Base-by-base conservation (phyloP, 192 early-diverging fungal genomes). In the Cladochytrium replicatum region DNA sequence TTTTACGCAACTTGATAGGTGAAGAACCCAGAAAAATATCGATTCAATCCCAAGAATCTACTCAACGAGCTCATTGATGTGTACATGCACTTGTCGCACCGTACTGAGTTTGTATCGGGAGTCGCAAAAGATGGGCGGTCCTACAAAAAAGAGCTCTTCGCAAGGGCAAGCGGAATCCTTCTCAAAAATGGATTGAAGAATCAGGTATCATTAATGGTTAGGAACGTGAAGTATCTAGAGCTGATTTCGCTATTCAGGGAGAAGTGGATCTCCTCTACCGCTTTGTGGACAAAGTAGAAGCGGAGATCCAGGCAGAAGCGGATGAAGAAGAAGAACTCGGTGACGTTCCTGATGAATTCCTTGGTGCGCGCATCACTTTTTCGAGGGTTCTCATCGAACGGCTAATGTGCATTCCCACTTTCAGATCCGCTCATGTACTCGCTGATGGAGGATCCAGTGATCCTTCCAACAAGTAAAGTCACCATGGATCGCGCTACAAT, bases 371-470 rank as follows among this genome's bases (percentile, higher is more conserved):
- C 7, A 7, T 55, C 13, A 32, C n/a, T 55, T 47, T 19, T 45
- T 32, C 19, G 19, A 37, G 29, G 29, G n/a, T 11, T 43, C 7
- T 29, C 57, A 25, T 41, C 25, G 2, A 17, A 29, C 25, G 27
- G 51, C 44, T 37, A 56, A 40, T 9, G 43, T 59, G 11, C 32
- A 26, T 26, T 40, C 13, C n/a, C 15, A 26, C 0, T 19, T 13
- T 26, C 52, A 79, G 89, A 93, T 66, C 91, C 89, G 6, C 44
- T 97, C 27, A 52, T 92, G 50, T 86, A 66, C n/a, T 73, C 77
- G 7, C 69, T 95, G 32, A 96, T 99, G 82, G 80, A 86, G 34
- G 88, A 99, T 54, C 95, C 95, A 2, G 95, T 99, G 27, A 68
- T 86, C 0, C 55, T 99, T 25, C 95, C 95, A 6, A 84, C 83